Conservation (phyloP, 2,329 filamentous ascomycete genomes). For the Aspergillus felis region DNA sequence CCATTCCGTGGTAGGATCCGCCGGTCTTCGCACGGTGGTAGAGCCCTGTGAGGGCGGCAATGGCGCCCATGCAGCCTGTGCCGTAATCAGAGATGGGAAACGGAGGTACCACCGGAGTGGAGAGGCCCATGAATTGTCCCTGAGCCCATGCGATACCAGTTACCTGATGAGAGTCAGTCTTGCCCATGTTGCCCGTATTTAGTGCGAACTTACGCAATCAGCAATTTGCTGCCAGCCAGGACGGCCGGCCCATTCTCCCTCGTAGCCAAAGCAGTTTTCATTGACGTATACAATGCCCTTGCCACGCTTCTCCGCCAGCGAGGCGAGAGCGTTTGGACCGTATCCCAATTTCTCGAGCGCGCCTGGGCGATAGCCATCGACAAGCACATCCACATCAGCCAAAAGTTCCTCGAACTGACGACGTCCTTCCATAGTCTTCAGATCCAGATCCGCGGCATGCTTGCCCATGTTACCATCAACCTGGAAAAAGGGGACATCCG, state of each 20-base stretch:
- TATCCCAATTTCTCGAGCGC: slow-evolving; percentile 63
- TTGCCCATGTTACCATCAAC: slow-evolving; percentile 71
- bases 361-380: slow-evolving; percentile 67
- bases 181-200: neutral
- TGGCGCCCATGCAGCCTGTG: slow-evolving; percentile 67
- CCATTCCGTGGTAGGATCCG: slow-evolving; percentile 63
- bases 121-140: slow-evolving; percentile 39
- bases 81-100: slow-evolving; percentile 62
- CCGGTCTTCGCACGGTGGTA: slow-evolving; percentile 59
- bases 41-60: slow-evolving; percentile 62
- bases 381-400: slow-evolving; percentile 60
- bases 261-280: slow-evolving; percentile 67
- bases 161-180: slow-evolving; percentile 25
- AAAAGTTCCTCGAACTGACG: slow-evolving; percentile 57
- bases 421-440: slow-evolving; percentile 54
- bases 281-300: slow-evolving; percentile 65
- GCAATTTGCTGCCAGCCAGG: slow-evolving; percentile 71
- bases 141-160: slow-evolving; percentile 42
- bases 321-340: slow-evolving; percentile 51
- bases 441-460: slow-evolving; percentile 60
- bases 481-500: slow-evolving; percentile 69
- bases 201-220: slow-evolving; percentile 51
- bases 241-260: slow-evolving; percentile 59
- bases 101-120: slow-evolving; percentile 39
- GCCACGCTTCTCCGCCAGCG: slow-evolving; percentile 51